phyloP scores from a whole-genome alignment of 768 basidiomycete genomes.

The Xanthoconium purpureum region DNA sequence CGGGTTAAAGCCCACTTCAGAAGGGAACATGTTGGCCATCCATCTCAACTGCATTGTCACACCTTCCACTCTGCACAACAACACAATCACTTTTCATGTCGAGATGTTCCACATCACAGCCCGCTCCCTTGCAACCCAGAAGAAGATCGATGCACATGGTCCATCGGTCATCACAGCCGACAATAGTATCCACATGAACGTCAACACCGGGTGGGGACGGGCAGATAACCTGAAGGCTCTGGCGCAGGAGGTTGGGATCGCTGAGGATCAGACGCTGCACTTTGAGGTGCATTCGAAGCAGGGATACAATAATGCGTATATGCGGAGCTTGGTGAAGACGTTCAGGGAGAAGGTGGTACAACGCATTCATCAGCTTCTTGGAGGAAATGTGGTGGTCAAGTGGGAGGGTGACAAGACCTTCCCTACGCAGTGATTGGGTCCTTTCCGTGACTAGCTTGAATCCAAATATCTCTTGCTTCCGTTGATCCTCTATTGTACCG shows the following conservation, averaged over 20 bases:
- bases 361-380: slow-evolving; percentile 1
- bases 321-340: background rate
- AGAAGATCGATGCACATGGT: background rate
- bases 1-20: background rate
- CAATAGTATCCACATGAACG: slow-evolving; percentile 6
- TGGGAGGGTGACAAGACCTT: slow-evolving; percentile 13
- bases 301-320: slow-evolving; percentile 1
- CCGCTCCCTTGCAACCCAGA: background rate
- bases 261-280: background rate
- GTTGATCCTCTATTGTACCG: too few species aligned
- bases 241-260: slow-evolving; percentile 1
- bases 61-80: background rate
- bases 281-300: background rate
- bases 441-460: too few species aligned
- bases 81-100: background rate
- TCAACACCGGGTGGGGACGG: slow-evolving; percentile 8
- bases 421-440: background rate
- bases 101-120: slow-evolving; percentile 2
- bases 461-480: too few species aligned
- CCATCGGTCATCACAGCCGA: slow-evolving; percentile 4
- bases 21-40: background rate
- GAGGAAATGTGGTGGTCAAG: background rate
- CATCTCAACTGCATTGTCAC: slow-evolving; percentile 3
- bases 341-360: background rate
- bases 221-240: slow-evolving; percentile 1